These are phyloP conservation scores for Purpureocillium lavendulum DNA, from an alignment of 2,329 filamentous ascomycete species.

Conservation along the genomic window DNA sequence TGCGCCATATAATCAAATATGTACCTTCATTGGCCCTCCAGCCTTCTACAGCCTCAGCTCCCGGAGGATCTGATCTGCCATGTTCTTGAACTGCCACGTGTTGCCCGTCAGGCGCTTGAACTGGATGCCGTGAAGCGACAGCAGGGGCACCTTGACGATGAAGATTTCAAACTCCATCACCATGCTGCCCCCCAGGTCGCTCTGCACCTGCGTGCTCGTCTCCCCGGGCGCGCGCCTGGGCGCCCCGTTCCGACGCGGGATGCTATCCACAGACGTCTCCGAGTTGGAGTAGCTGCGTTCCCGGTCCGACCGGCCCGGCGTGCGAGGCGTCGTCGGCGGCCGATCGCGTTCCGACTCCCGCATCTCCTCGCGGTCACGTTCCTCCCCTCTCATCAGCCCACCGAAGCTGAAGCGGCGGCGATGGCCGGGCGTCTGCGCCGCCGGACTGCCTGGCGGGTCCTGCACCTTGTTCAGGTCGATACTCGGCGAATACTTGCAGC, in stretches of 20 bases:
- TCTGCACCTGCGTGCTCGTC: constrained; percentile 87
- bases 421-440: constrained; percentile 47
- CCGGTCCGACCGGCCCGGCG: constrained; percentile 26
- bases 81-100: constrained; percentile 97
- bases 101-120: constrained; percentile 96
- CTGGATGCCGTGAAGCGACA: constrained; percentile 90
- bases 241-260: constrained; percentile 43
- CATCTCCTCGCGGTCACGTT: constrained; percentile 64
- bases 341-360: constrained; percentile 45
- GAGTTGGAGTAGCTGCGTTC: constrained; percentile 78
- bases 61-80: constrained; percentile 90
- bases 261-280: constrained; percentile 75
- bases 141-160: constrained; percentile 91
- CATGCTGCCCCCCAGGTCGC: constrained; percentile 77
- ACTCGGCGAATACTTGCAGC: constrained; percentile 78
- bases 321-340: constrained; percentile 31
- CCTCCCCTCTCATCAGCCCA: constrained; percentile 47
- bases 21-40: neutral
- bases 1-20: too few species aligned
- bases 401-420: constrained; percentile 79
- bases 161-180: constrained; percentile 89
- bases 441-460: constrained; percentile 54
- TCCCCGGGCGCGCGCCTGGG: constrained; percentile 64
- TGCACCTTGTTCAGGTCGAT: constrained; percentile 73
- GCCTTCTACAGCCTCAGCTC: constrained; percentile 73